Percentiles rank a stretch among this genome's conserved stretches.
Evolutionary conservation across 306 rosid genomes (phyloP).

Genomic region (Potentilla sterilis): DNA sequence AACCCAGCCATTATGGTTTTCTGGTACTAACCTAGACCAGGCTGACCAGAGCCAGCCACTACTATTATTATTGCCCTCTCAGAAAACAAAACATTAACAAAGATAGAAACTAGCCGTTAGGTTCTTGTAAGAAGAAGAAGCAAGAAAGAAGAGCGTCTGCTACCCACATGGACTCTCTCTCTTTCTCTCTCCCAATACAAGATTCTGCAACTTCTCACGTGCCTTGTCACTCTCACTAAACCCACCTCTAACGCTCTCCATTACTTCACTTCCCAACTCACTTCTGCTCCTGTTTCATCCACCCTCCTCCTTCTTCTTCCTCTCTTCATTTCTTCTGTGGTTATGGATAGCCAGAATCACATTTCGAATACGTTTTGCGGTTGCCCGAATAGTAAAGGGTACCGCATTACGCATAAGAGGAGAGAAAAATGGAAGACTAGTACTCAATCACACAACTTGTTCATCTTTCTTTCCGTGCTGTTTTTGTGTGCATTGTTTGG

Average conservation of each 20-base stretch:
- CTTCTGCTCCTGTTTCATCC: conserved; percentile 26
- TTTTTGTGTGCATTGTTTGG: conserved; percentile 12
- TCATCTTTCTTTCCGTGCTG: conserved; percentile 34
- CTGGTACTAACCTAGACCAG: neutral
- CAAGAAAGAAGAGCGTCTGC: conserved; percentile 29
- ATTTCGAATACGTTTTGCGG: conserved; percentile 12
- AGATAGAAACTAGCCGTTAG: conserved; percentile 71
- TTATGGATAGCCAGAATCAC: conserved; percentile 25
- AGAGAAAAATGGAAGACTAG: conserved; percentile 44
- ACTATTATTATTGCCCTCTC: neutral
- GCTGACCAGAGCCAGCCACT: neutral
- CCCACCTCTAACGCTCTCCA: conserved; percentile 6
- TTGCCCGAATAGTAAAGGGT: conserved; percentile 29
- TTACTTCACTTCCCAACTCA: neutral
- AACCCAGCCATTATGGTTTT: neutral
- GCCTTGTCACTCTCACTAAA: conserved; percentile 33
- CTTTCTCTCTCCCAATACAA: conserved; percentile 44
- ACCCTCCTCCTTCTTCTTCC: neutral
- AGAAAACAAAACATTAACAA: neutral
- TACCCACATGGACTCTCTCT: conserved; percentile 49
- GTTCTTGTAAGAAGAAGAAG: conserved; percentile 34
- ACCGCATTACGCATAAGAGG: conserved; percentile 28
- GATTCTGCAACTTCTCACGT: conserved; percentile 55
- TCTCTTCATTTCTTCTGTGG: neutral
- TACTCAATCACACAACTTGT: neutral